Evolutionary conservation across 2,329 filamentous ascomycete genomes (phyloP), one percentile per base, ranked within the genome.

Genomic region (Sarocladiaceae sp.): DNA sequence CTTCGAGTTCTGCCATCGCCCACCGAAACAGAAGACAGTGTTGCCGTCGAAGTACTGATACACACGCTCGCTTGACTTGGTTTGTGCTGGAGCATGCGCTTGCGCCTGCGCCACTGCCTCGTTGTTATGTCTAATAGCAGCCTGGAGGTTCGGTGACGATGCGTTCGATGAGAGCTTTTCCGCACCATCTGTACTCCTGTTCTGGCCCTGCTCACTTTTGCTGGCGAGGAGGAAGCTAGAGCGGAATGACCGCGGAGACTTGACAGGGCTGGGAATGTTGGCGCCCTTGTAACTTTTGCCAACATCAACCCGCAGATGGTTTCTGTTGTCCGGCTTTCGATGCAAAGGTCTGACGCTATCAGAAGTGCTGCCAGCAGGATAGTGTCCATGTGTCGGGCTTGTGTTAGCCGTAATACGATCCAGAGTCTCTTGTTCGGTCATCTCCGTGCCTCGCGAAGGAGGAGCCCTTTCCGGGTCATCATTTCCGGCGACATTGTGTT

Each of bases 21-120:
- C 94, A 29, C 89, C 87, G 54, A 89, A 77, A 66, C 85, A 96
- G 65, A 99, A 99, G 22, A 91, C 76, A 0, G 90, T 96, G 64
- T 97, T 99, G 42, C 94, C 94, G 40, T 89, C 82, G 62, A 97
- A 97, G 67, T 96, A 96, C 66, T 97, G 83, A 69, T 93, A 88
- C 61, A 97, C 96, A 58, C 80, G 86, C 50, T 88, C 55, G 3
- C 64, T 63, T 84, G 52, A 80, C 31, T 75, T 68, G 4, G 65
- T 65, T 15, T 18, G 3, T 18, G n/a, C 7, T 12, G 44, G 15
- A 10, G 29, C 8, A 17, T 26, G 29, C 6, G 15, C 6, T 26
- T 31, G 29, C 15, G 5, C 18, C 7, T 31, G n/a, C n/a, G n/a
- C n/a, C n/a, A n/a, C n/a, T n/a, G n/a, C 47, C 4, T 12, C 29